Percentiles rank a stretch among this genome's conserved stretches.
phyloP scores from a whole-genome alignment of 495 filamentous ascomycete genomes.

The Aspergillus cavernicola region DNA sequence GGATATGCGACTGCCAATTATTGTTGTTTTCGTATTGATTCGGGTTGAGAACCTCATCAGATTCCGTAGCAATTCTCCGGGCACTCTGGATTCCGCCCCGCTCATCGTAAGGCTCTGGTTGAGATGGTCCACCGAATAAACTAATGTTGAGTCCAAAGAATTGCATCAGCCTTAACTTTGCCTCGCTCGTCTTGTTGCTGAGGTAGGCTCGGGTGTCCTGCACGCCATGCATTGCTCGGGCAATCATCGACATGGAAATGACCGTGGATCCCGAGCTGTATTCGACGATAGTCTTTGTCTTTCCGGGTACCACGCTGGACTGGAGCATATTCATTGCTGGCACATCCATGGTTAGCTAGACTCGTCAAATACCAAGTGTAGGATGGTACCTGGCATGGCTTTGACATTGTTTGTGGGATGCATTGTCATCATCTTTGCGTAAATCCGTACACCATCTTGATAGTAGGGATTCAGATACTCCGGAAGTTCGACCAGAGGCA shows the following conservation, averaged over 20 bases:
- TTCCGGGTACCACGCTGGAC: slow-evolving; percentile 36
- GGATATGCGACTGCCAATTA: slow-evolving; percentile 57
- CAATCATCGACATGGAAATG: slow-evolving; percentile 55
- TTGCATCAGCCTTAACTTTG: slow-evolving; percentile 51
- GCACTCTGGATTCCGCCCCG: slow-evolving; percentile 51
- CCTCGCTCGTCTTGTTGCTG: slow-evolving; percentile 56
- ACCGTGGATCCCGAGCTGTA: slow-evolving; percentile 62
- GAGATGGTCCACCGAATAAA: slow-evolving; percentile 54
- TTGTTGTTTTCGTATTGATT: slow-evolving; percentile 58
- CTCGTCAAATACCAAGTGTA: too few species aligned
- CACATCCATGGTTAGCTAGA: too few species aligned
- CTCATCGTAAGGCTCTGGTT: slow-evolving; percentile 52
- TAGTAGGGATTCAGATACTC: slow-evolving; percentile 52
- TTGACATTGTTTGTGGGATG: slow-evolving; percentile 64
- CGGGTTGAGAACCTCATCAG: slow-evolving; percentile 45
- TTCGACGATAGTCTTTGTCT: slow-evolving; percentile 53
- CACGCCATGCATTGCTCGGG: slow-evolving; percentile 50
- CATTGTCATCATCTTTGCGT: slow-evolving; percentile 61
- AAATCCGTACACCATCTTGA: slow-evolving; percentile 57
- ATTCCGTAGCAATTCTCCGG: slow-evolving; percentile 33
- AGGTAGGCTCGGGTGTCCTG: slow-evolving; percentile 53
- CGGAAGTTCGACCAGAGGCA: slow-evolving; percentile 60
- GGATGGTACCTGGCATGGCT: slow-evolving; percentile 52
- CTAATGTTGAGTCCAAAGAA: slow-evolving; percentile 58
- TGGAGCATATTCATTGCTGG: slow-evolving; percentile 55